phyloP scores from a whole-genome alignment of 1,139 yeast species.

The Geotrichum candidum region DNA sequence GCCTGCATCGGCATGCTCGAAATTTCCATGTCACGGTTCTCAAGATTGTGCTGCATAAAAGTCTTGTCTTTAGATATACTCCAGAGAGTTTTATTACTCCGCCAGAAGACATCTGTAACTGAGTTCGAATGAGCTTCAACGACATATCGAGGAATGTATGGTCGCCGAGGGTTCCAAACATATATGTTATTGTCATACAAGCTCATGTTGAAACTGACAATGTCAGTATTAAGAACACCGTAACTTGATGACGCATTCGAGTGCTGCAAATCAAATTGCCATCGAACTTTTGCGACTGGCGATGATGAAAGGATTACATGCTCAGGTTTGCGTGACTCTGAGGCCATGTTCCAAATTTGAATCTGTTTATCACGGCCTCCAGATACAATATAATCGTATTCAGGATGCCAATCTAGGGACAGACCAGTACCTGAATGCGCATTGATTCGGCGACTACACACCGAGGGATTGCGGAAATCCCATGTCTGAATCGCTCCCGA shows the following conservation, averaged over 20 bases:
- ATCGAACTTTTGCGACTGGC: slow-evolving; percentile 64
- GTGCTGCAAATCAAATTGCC: slow-evolving; percentile 42
- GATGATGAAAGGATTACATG: slow-evolving; percentile 70
- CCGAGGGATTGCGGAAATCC: slow-evolving; percentile 56
- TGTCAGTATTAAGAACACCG: slow-evolving; percentile 36
- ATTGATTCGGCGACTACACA: slow-evolving; percentile 61
- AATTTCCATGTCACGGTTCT: slow-evolving; percentile 45
- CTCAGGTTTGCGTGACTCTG: slow-evolving; percentile 53
- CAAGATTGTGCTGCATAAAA: slow-evolving; percentile 52
- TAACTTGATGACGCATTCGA: slow-evolving; percentile 17
- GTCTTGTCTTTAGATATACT: slow-evolving; percentile 50
- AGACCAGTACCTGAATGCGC: slow-evolving; percentile 93
- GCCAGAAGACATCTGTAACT: slow-evolving; percentile 48
- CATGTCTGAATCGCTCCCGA: slow-evolving; percentile 81
- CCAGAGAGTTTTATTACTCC: slow-evolving; percentile 47
- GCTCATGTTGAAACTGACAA: slow-evolving; percentile 72
- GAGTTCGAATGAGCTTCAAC: slow-evolving; percentile 48
- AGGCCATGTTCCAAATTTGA: slow-evolving; percentile 67
- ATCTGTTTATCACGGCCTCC: slow-evolving; percentile 90
- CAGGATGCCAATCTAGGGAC: slow-evolving; percentile 84
- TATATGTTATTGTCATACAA: slow-evolving; percentile 65
- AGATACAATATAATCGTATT: slow-evolving; percentile 70
- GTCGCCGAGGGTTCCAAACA: slow-evolving; percentile 67
- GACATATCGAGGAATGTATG: slow-evolving; percentile 66
- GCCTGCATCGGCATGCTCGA: slow-evolving; percentile 51